phyloP scores from a whole-genome alignment of 2,329 filamentous ascomycete species.

The Fusarium sp. region DNA sequence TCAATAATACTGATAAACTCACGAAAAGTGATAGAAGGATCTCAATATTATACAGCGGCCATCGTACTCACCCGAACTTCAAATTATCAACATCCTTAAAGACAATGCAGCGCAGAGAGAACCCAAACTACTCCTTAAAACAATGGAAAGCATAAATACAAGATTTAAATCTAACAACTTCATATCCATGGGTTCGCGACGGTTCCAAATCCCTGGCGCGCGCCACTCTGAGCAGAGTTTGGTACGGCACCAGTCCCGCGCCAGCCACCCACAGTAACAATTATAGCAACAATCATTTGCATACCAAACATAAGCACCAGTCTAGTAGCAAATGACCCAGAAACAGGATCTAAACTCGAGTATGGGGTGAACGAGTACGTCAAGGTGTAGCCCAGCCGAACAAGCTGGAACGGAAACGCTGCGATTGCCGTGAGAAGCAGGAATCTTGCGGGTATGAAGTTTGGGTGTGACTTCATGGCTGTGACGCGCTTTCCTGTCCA shows the following conservation, averaged over 20 bases:
- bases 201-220: not conserved
- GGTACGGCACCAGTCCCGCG: not conserved
- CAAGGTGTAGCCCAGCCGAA: not conserved
- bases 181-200: not conserved
- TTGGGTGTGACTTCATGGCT: not conserved
- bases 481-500: not conserved
- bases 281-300: not conserved
- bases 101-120: rapidly evolving
- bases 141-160: rapidly evolving
- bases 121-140: not conserved
- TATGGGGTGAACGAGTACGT: not conserved
- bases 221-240: not conserved
- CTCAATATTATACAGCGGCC: not conserved
- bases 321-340: not conserved
- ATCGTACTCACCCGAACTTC: not conserved
- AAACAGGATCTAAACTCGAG: not conserved
- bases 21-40: not conserved
- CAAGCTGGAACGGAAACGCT: not conserved
- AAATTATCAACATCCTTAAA: rapidly evolving
- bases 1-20: not conserved
- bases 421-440: not conserved
- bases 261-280: not conserved
- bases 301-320: not conserved
- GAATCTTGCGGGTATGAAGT: not conserved
- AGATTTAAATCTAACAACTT: rapidly evolving